phyloP scores from a whole-genome alignment of 2,329 filamentous ascomycete species.

The Huntiella omanensis region DNA sequence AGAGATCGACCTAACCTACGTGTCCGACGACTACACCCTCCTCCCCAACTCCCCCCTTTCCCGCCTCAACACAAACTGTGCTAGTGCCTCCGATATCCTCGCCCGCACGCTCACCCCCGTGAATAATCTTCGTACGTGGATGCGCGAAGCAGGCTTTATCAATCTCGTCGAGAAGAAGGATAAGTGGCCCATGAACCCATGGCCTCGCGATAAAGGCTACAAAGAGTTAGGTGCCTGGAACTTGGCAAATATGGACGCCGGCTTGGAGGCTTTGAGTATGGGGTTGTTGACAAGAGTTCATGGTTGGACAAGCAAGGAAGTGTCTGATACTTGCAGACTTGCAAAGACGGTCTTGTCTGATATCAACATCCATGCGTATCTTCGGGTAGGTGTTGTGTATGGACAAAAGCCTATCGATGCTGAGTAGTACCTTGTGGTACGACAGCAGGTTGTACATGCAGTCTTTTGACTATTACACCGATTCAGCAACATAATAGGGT shows the following conservation, averaged over 20 bases:
- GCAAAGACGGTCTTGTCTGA: slow-evolving; percentile 13
- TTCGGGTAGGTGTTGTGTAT: background rate
- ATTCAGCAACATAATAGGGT: too few relatives aligned
- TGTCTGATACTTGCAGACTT: slow-evolving; percentile 11
- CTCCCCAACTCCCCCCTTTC: background rate
- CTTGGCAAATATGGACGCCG: slow-evolving; percentile 9
- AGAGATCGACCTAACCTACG: slow-evolving; percentile 22
- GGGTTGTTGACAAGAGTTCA: slow-evolving; percentile 14
- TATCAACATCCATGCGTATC: slow-evolving; percentile 14
- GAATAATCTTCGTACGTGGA: background rate
- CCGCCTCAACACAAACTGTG: background rate
- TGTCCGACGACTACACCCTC: slow-evolving; percentile 24
- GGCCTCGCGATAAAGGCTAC: background rate
- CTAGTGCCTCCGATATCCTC: background rate
- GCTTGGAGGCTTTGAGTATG: slow-evolving; percentile 14
- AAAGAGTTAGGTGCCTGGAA: slow-evolving; percentile 19
- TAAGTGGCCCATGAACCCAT: background rate
- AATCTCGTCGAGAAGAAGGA: background rate
- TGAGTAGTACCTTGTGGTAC: background rate
- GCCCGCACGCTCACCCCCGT: background rate
- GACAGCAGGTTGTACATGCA: too few relatives aligned
- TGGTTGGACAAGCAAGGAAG: slow-evolving; percentile 13
- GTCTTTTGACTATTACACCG: too few relatives aligned
- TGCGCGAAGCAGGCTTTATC: background rate
- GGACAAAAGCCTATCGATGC: background rate